phyloP scores from a whole-genome alignment of 129 eudicot species.

The Kitagawia praeruptora region DNA sequence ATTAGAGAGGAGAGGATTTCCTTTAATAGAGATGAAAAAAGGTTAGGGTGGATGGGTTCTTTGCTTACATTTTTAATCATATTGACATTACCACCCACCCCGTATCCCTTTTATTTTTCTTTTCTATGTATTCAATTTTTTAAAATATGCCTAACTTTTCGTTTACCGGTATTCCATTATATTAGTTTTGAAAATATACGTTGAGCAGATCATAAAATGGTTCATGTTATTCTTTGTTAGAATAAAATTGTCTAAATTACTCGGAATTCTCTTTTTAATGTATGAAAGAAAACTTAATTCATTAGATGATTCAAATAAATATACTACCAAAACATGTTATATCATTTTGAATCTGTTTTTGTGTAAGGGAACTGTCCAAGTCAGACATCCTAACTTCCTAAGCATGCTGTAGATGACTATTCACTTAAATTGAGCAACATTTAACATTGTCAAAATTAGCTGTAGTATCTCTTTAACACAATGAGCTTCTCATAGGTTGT shows the following conservation, averaged over 20 bases:
- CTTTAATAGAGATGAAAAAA: background rate
- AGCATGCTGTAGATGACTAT: background rate
- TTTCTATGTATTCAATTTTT: background rate
- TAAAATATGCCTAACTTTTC: background rate
- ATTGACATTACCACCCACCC: no score
- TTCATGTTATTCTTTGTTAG: background rate
- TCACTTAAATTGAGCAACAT: background rate
- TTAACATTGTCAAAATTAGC: background rate
- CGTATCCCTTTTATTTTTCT: background rate
- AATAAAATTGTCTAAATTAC: background rate
- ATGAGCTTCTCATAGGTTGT: constrained; percentile 38
- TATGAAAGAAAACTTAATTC: background rate
- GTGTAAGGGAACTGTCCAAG: background rate
- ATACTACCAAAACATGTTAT: background rate
- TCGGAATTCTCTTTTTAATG: background rate
- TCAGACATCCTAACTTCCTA: background rate
- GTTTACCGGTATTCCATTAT: background rate
- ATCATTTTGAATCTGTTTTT: background rate
- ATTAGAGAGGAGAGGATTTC: background rate
- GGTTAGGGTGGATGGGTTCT: background rate
- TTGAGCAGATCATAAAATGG: background rate
- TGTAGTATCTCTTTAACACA: constrained; percentile 3
- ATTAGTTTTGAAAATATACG: background rate
- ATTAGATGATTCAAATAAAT: background rate
- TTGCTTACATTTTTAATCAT: no score